These are phyloP conservation scores for Hymenochaete sp. DNA, from an alignment of 1,284 basidiomycete genomes.

Conservation along the genomic window DNA sequence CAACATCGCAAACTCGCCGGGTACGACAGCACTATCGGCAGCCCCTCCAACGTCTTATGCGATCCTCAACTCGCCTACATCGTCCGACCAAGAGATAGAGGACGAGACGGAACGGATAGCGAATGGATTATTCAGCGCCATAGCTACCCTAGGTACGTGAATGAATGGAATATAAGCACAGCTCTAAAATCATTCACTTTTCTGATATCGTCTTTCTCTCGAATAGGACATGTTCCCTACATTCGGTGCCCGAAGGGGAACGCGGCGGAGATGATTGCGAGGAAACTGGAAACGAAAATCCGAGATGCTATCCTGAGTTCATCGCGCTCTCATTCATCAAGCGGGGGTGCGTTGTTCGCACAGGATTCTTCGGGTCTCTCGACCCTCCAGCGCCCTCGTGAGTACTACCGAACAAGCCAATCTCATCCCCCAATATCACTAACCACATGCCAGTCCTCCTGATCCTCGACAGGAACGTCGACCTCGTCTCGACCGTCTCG, in stretches of 20 bases:
- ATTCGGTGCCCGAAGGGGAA: conserved; percentile 94
- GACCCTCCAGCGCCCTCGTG: conserved; percentile 78
- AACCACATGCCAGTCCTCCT: conserved; percentile 62
- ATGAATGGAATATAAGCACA: too few relatives aligned
- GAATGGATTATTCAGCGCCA: conserved; percentile 83
- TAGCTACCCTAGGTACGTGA: conserved; percentile 79
- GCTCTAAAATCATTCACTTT: too few relatives aligned
- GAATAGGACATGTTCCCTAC: conserved; percentile 83
- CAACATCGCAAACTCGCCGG: conserved; percentile 23
- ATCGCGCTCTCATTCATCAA: conserved; percentile 44
- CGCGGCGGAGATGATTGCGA: conserved; percentile 97
- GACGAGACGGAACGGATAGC: conserved; percentile 90
- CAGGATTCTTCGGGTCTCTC: conserved; percentile 64
- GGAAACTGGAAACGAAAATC: conserved; percentile 89
- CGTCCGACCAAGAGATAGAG: conserved; percentile 88
- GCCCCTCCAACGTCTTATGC: conserved; percentile 49
- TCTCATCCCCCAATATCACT: conserved; percentile 5
- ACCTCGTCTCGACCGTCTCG: conserved; percentile 89
- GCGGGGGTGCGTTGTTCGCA: conserved; percentile 50
- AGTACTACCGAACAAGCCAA: conserved; percentile 26
- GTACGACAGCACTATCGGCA: conserved; percentile 35
- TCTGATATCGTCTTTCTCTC: not conserved
- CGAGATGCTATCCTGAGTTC: conserved; percentile 86
- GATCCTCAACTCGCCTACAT: conserved; percentile 87
- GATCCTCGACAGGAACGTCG: conserved; percentile 91